Evolutionary conservation across 805 yeast species (phyloP).

Genomic region (Wickerhamiella alocasiicola): DNA sequence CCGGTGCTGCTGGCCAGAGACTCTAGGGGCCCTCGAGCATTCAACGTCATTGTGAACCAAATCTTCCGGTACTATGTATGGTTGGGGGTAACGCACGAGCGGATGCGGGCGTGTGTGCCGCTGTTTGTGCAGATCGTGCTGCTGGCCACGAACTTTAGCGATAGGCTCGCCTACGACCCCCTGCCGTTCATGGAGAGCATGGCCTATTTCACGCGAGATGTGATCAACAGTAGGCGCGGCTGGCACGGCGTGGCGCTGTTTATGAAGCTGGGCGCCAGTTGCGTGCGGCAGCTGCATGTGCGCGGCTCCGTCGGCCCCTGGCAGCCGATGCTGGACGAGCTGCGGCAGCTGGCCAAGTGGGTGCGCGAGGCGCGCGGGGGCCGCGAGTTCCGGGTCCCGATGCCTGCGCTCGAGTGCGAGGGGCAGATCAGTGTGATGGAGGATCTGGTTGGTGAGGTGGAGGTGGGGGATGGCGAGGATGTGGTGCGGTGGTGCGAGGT

Average conservation of each 20-base stretch:
- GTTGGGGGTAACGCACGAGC: background rate
- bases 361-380: background rate
- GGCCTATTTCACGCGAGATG: slow-evolving; percentile 1
- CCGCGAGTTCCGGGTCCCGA: background rate
- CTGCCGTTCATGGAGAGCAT: slow-evolving; percentile 1
- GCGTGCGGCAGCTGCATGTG: slow-evolving; percentile 3
- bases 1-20: slow-evolving; percentile 9
- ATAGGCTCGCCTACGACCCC: slow-evolving; percentile 9
- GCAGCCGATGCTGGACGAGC: background rate
- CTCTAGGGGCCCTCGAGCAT: slow-evolving; percentile 2
- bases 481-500: too few relatives aligned
- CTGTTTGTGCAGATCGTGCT: slow-evolving; percentile 1
- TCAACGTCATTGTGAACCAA: slow-evolving; percentile 13
- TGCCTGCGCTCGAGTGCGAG: background rate
- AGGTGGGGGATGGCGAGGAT: background rate
- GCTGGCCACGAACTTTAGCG: slow-evolving; percentile 2
- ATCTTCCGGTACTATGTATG: slow-evolving; percentile 12
- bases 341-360: slow-evolving; percentile 1
- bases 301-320: background rate
- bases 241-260: slow-evolving; percentile 1
- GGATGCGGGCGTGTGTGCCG: slow-evolving; percentile 6
- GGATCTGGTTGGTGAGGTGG: background rate
- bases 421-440: background rate
- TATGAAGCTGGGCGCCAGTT: background rate
- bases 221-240: background rate